Evolutionary conservation across 768 basidiomycete species (phyloP), one percentile per base, ranked within the genome.

Genomic region (Russula vinacea): DNA sequence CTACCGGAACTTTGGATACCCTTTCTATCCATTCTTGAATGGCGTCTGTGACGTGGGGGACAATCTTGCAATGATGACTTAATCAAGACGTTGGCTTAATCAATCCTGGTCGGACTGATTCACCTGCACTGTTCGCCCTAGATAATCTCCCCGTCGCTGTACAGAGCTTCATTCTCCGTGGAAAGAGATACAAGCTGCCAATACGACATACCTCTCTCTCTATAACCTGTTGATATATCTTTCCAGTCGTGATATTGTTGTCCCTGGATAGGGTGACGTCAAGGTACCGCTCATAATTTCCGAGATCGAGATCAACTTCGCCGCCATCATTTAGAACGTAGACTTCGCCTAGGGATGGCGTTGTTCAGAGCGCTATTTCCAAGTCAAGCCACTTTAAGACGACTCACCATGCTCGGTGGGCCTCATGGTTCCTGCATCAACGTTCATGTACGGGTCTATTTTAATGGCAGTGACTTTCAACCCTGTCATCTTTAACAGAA

Each of bases 361-460:
- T 24, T 39, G 24, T 44, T 52, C 37, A 59, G 49, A 65, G 29
- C 50, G 65, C 9, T 59, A 32, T 56, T 32, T 29, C n/a, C 44
- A 56, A n/a, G n/a, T n/a, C n/a, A n/a, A 55, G 45, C n/a, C 24
- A 62, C 37, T n/a, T 44, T 47, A 45, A 44, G 57, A 35, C 39
- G 26, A 26, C 87, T 81, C 74, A 92, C 95, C 96, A 74, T 99
- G 96, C 76, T 99, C 96, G 17, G 94, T 96, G 16, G 96, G 96
- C 56, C 93, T 83, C 96, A 99, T 99, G 22, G 96, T 98, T 40
- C 96, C 96, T 26, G 96, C 96, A 81, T 99, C 96, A 71, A 99
- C 98, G 78, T 99, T 99, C 96, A 99, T 98, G 71, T 99, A 99
- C 16, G 96, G 96, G 74, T 99, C 96, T 71, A 99, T 98, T 79